Evolutionary conservation across 1,284 basidiomycete species (phyloP).

Genomic region (Ustilago loliicola): DNA sequence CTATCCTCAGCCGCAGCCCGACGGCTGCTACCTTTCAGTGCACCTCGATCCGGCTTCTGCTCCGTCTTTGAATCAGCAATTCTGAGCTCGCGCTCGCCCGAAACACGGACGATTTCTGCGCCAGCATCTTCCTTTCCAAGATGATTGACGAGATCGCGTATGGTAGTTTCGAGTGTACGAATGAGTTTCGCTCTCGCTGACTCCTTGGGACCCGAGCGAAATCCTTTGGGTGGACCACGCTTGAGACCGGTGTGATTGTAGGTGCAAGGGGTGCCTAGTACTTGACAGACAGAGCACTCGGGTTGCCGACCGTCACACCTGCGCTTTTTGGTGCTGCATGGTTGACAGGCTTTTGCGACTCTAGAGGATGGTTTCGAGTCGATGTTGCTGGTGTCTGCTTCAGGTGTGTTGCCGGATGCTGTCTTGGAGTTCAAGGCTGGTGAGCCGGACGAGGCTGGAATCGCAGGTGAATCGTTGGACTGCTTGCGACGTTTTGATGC

Average conservation of each 20-base stretch:
- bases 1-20: background rate
- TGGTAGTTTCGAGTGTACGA: constrained; percentile 60
- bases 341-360: constrained; percentile 61
- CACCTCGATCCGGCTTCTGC: background rate
- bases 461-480: constrained; percentile 8
- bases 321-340: constrained; percentile 63
- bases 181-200: constrained; percentile 58
- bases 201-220: constrained; percentile 60
- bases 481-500: constrained; percentile 27
- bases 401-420: background rate
- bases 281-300: constrained; percentile 61
- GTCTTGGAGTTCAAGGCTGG: background rate
- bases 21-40: background rate
- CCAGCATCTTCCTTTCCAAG: constrained; percentile 55
- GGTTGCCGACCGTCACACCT: constrained; percentile 64
- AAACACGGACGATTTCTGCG: constrained; percentile 54
- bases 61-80: constrained; percentile 8
- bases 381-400: constrained; percentile 2
- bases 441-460: constrained; percentile 6
- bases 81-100: constrained; percentile 45
- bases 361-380: constrained; percentile 39
- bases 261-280: constrained; percentile 59
- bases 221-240: constrained; percentile 64
- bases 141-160: constrained; percentile 58
- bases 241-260: constrained; percentile 59